phyloP scores from a whole-genome alignment of 73 alveolate genomes.

The Blepharisma japonicum region DNA sequence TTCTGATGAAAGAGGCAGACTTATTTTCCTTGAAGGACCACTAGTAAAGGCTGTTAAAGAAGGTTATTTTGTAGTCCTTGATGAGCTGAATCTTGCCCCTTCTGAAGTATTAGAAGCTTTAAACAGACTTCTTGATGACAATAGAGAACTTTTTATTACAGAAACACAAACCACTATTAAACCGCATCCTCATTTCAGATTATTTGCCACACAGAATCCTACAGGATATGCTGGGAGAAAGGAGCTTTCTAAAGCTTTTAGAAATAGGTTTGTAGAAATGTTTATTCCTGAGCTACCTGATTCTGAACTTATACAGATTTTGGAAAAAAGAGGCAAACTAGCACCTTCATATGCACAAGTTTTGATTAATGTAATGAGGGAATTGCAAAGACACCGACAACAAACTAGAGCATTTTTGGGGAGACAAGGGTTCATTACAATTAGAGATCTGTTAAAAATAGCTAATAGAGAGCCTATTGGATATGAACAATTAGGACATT shows the following conservation, averaged over 20 bases:
- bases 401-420: slow-evolving; percentile 81
- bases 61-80: slow-evolving; percentile 93
- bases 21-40: slow-evolving; percentile 89
- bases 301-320: slow-evolving; percentile 88
- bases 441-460: slow-evolving; percentile 98
- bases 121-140: slow-evolving; percentile 98
- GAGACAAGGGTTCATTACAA: slow-evolving; percentile 92
- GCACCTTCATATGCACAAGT: slow-evolving; percentile 81
- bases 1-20: slow-evolving; percentile 82
- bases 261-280: slow-evolving; percentile 51
- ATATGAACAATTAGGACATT: slow-evolving; percentile 77
- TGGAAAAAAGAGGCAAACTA: slow-evolving; percentile 83
- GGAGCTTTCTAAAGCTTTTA: slow-evolving; percentile 94
- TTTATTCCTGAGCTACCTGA: slow-evolving; percentile 80
- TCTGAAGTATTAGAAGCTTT: slow-evolving; percentile 93
- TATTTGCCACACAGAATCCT: slow-evolving; percentile 99
- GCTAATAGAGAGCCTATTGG: slow-evolving; percentile 84
- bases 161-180: slow-evolving; percentile 91
- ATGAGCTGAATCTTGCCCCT: slow-evolving; percentile 95
- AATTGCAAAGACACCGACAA: slow-evolving; percentile 80
- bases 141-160: slow-evolving; percentile 93
- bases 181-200: slow-evolving; percentile 96
- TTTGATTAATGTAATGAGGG: slow-evolving; percentile 83
- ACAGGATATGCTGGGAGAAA: slow-evolving; percentile 98
- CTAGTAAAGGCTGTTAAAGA: slow-evolving; percentile 86